These are phyloP conservation scores for Metschnikowia kofuensis DNA, from an alignment of 805 yeast genomes.

Conservation along the genomic window DNA sequence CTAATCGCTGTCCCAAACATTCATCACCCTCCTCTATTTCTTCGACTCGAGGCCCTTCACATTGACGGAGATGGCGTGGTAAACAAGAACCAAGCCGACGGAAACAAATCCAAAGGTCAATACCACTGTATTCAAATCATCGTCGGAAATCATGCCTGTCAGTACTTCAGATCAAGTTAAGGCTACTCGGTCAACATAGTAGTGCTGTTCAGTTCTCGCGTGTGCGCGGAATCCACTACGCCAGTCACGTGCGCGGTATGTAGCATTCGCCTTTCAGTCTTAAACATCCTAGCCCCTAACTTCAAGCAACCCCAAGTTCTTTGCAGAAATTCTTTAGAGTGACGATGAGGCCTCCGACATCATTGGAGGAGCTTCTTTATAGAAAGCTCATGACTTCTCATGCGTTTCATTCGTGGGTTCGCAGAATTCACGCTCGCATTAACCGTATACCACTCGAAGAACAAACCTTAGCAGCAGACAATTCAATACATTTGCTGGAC, in stretches of 20 bases:
- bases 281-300: too few relatives aligned
- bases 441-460: conserved; percentile 54
- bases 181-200: too few relatives aligned
- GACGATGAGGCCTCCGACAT: conserved; percentile 9
- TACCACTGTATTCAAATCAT: conserved; percentile 71
- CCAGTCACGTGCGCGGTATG: conserved; percentile 5
- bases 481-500: conserved; percentile 21
- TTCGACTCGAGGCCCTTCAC: conserved; percentile 17
- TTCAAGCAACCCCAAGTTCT: too few relatives aligned
- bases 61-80: conserved; percentile 63
- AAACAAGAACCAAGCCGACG: conserved; percentile 66
- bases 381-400: conserved; percentile 51
- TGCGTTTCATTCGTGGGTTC: conserved; percentile 61
- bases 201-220: conserved; percentile 3
- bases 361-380: conserved; percentile 25
- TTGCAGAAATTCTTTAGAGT: too few relatives aligned
- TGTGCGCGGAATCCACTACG: background rate
- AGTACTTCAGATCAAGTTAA: too few relatives aligned
- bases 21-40: background rate
- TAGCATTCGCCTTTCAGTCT: too few relatives aligned
- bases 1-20: background rate
- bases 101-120: conserved; percentile 71
- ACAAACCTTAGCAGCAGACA: conserved; percentile 19
- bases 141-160: conserved; percentile 66
- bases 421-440: conserved; percentile 57